Percentiles rank a stretch among this genome's conserved stretches.
Conservation (phyloP, 306 rosid species). For the Trifolium pratense region DNA sequence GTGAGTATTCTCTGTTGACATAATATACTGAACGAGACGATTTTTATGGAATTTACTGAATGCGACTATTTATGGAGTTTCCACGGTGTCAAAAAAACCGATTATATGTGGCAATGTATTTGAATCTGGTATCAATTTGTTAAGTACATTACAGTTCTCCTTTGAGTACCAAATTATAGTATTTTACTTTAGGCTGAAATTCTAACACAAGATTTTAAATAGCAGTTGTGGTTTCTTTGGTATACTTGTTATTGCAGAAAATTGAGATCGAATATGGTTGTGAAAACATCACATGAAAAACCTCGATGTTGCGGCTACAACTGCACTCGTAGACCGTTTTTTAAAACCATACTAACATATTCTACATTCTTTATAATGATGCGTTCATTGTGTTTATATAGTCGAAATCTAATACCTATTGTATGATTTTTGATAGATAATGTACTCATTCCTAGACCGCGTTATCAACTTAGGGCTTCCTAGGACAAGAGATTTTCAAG, state of each 20-base stretch:
- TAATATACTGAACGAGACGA: neutral
- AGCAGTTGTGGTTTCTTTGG: neutral
- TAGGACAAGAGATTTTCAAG: slow-evolving; percentile 96
- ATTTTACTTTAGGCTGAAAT: neutral
- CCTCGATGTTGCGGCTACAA: neutral
- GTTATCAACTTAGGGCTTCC: slow-evolving; percentile 86
- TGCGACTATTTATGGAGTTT: slow-evolving; percentile 12
- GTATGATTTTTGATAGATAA: slow-evolving; percentile 57
- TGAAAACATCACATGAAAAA: neutral
- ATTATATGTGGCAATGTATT: neutral
- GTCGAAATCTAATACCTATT: slow-evolving; percentile 15
- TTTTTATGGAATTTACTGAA: slow-evolving; percentile 11
- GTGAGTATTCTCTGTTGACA: slow-evolving; percentile 34
- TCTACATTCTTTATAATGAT: neutral
- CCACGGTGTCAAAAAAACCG: neutral
- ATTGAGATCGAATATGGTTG: neutral
- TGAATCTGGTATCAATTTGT: neutral
- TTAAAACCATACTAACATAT: neutral
- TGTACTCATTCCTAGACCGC: slow-evolving; percentile 87
- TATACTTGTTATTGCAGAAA: neutral
- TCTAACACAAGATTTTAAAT: neutral
- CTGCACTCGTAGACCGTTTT: neutral
- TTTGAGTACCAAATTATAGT: slow-evolving; percentile 1
- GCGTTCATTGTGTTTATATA: neutral
- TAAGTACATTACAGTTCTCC: slow-evolving; percentile 20